Percentiles rank a stretch among this genome's conserved stretches.
phyloP scores from a whole-genome alignment of 176 grass and related monocot genomes.

The Oryza officinalis region DNA sequence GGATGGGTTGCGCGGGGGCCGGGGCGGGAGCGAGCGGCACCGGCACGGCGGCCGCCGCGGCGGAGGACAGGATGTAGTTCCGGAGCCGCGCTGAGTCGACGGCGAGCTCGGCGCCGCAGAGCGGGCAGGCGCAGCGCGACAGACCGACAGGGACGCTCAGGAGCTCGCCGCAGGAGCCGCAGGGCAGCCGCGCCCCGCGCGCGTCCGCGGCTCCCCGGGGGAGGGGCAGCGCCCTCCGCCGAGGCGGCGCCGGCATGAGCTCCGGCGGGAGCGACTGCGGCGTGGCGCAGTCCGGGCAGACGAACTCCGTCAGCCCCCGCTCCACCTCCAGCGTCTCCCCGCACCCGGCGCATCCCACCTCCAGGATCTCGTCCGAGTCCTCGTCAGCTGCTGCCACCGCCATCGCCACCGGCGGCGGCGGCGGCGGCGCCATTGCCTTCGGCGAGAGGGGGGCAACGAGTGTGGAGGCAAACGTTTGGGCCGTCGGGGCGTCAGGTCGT shows the following conservation, averaged over 20 bases:
- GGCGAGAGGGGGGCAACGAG: not conserved
- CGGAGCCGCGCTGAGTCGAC: constrained; percentile 31
- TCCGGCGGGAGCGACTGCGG: constrained; percentile 59
- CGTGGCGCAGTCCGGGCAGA: constrained; percentile 58
- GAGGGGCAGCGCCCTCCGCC: constrained; percentile 19
- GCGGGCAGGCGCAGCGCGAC: constrained; percentile 20
- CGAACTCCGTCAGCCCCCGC: constrained; percentile 24
- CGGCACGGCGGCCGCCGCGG: not conserved
- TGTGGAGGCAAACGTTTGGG: not conserved
- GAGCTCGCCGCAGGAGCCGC: not conserved
- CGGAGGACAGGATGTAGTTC: constrained; percentile 25
- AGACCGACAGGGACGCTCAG: constrained; percentile 27
- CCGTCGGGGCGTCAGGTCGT: too few species aligned
- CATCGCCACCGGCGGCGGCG: too few species aligned
- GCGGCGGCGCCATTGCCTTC: constrained; percentile 7
- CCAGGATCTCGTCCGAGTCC: not conserved
- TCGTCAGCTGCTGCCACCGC: not conserved
- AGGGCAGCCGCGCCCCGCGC: too few species aligned
- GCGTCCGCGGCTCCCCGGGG: constrained; percentile 16
- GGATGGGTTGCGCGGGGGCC: not conserved
- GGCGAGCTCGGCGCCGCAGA: constrained; percentile 33
- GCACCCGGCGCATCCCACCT: constrained; percentile 43
- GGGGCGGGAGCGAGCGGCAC: not conserved
- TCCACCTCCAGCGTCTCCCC: constrained; percentile 46
- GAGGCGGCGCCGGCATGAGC: constrained; percentile 44